Evolutionary conservation across 2,329 filamentous ascomycete species (phyloP).

Genomic region (Fusarium drepaniforme): DNA sequence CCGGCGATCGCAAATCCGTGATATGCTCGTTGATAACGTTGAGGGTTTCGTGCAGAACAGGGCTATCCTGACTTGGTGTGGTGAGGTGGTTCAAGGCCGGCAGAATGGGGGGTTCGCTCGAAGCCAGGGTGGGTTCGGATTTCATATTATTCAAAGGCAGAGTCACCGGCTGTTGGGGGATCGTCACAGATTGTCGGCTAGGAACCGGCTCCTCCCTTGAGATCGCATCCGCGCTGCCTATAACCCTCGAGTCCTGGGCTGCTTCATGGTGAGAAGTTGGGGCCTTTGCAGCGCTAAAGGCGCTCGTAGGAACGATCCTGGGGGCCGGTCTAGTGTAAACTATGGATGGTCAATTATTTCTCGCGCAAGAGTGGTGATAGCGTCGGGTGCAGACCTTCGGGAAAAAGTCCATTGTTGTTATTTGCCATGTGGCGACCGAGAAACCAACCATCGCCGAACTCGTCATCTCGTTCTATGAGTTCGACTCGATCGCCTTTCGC

Average conservation of each 20-base stretch:
- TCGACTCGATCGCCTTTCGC: slow-evolving; percentile 87
- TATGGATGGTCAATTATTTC: slow-evolving; percentile 48
- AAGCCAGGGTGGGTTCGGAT: slow-evolving; percentile 40
- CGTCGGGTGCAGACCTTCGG: slow-evolving; percentile 73
- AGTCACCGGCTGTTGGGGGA: slow-evolving; percentile 49
- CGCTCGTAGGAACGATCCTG: slow-evolving; percentile 53
- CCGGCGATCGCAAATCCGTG: slow-evolving; percentile 78
- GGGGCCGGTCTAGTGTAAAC: slow-evolving; percentile 73
- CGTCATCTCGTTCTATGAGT: slow-evolving; percentile 86
- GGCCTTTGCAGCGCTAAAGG: slow-evolving; percentile 48
- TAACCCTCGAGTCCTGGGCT: slow-evolving; percentile 38
- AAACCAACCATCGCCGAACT: slow-evolving; percentile 91
- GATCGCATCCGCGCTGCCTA: slow-evolving; percentile 34
- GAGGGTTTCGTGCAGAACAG: slow-evolving; percentile 92
- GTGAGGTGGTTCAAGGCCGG: slow-evolving; percentile 52
- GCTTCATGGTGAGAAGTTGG: slow-evolving; percentile 48
- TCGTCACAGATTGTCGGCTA: slow-evolving; percentile 48
- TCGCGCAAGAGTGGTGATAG: slow-evolving; percentile 18
- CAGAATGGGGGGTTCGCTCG: slow-evolving; percentile 43
- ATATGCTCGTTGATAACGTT: slow-evolving; percentile 98
- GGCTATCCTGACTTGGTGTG: slow-evolving; percentile 65
- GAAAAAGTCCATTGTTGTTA: slow-evolving; percentile 82
- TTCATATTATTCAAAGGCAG: slow-evolving; percentile 60
- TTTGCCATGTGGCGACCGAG: slow-evolving; percentile 80
- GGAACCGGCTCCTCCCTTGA: slow-evolving; percentile 48